Percentiles rank a stretch among this genome's conserved stretches.
phyloP scores from a whole-genome alignment of 148 eudicot genomes.

The Chenopodium suecicum region DNA sequence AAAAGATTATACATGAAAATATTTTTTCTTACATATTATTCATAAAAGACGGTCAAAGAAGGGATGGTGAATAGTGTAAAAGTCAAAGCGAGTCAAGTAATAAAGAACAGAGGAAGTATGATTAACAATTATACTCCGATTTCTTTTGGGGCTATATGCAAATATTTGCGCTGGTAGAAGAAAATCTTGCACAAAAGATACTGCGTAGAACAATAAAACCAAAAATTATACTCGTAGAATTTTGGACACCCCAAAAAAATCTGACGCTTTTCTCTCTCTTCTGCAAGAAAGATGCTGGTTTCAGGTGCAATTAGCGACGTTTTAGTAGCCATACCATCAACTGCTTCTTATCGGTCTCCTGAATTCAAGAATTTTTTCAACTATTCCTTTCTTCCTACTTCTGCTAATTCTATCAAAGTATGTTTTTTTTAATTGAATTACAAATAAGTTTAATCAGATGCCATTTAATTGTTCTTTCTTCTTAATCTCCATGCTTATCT shows the following conservation, averaged over 20 bases:
- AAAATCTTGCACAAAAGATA: neutral
- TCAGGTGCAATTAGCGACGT: slow-evolving; percentile 50
- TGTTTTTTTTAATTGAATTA: slow-evolving; percentile 8
- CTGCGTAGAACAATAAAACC: neutral
- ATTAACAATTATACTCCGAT: no score
- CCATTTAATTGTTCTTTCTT: neutral
- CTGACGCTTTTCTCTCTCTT: neutral
- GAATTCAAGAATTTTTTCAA: slow-evolving; percentile 34
- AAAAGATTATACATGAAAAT: no score
- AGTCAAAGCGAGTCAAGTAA: no score
- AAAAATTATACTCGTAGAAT: neutral
- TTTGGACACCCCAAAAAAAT: neutral
- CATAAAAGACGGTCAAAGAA: no score
- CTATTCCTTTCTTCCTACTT: slow-evolving; percentile 13
- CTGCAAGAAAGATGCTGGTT: slow-evolving; percentile 36
- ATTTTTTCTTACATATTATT: no score
- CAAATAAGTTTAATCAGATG: slow-evolving; percentile 17
- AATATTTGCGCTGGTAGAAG: neutral
- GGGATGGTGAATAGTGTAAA: no score
- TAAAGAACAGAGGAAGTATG: no score
- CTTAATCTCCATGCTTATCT: neutral
- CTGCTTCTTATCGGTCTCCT: slow-evolving; percentile 36
- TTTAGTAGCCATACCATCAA: slow-evolving; percentile 37
- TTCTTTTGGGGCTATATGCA: no score
- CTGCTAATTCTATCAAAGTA: slow-evolving; percentile 29